Evolutionary conservation across 2,329 filamentous ascomycete genomes (phyloP).

Genomic region (Biscogniauxia sp.): DNA sequence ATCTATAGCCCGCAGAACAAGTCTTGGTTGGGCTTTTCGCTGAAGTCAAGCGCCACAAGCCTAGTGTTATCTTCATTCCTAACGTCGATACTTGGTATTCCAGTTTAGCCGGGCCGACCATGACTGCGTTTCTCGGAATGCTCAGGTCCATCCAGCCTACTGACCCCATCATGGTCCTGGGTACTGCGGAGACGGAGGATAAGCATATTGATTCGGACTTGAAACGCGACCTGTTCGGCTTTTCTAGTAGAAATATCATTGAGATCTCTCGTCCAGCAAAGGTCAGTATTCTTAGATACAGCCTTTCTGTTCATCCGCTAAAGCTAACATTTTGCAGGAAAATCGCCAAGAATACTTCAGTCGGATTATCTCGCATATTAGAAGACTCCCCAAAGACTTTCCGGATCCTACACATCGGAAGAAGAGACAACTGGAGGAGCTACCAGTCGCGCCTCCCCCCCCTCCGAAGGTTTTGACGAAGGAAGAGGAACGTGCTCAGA

Average conservation of each 20-base stretch:
- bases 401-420: constrained; percentile 84
- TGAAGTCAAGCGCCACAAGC: constrained; percentile 91
- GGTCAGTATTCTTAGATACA: constrained; percentile 41
- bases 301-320: neutral
- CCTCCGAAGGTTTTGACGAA: constrained; percentile 68
- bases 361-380: constrained; percentile 71
- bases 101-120: constrained; percentile 58
- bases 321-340: constrained; percentile 39
- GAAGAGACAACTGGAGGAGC: constrained; percentile 74
- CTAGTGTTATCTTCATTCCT: constrained; percentile 92
- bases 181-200: constrained; percentile 72
- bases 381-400: constrained; percentile 78
- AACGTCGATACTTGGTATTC: constrained; percentile 85
- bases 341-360: constrained; percentile 79
- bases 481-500: constrained; percentile 76
- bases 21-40: constrained; percentile 87
- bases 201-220: constrained; percentile 62
- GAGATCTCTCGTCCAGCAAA: constrained; percentile 65
- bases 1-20: constrained; percentile 67
- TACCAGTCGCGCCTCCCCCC: constrained; percentile 72
- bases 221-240: constrained; percentile 79
- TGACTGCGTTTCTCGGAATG: constrained; percentile 81
- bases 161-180: constrained; percentile 84
- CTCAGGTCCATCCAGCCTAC: constrained; percentile 81
- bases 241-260: constrained; percentile 75